Evolutionary conservation across 257 asterid genomes (phyloP), one percentile per base, ranked within the genome.

Genomic region (Ajuga chamaepitys): DNA sequence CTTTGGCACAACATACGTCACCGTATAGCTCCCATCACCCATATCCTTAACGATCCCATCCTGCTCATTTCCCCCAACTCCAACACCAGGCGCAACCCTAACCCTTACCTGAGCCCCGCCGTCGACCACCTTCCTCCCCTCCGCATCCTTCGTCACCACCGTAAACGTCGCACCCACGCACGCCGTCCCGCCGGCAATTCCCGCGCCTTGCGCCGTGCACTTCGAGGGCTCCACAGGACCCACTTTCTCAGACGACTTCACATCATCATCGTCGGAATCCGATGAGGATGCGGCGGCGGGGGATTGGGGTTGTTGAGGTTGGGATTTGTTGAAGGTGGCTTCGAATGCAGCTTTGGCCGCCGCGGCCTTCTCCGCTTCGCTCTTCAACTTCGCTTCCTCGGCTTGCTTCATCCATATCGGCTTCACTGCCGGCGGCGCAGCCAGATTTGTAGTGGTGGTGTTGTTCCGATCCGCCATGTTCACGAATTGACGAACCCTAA

Each of bases 311-410:
- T 59, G 81, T 24, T 61, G 81, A 22, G 58, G 25, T 42, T 44
- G 80, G 37, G 84, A 74, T 52, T 78, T 85, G 56, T 83, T 90
- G 77, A 93, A 93, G 22, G 99, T 93, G 52, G 99, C 99, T 56
- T 93, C 99, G 62, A 93, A 93, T 14, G 99, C 99, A 32, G 99
- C 99, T 80, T 93, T 93, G 13, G 99, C 99, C 18, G 96, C 97
- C 16, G 99, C 99, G 45, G 82, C 78, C 79, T 88, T 89, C 78
- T 93, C 96, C 40, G 97, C 97, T 81, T 89, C 95, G 78, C 86
- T 87, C 75, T 93, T 93, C 32, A 83, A 80, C 84, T 87, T 93
- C 26, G 96, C 97, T 70, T 93, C 96, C 80, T 89, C 99, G 1
- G 99, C 99, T 77, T 89, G 98, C 78, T 89, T 92, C 85, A 85